Evolutionary conservation across 768 basidiomycete genomes (phyloP), one percentile per base, ranked within the genome.

Genomic region (Leccinellum albellum): DNA sequence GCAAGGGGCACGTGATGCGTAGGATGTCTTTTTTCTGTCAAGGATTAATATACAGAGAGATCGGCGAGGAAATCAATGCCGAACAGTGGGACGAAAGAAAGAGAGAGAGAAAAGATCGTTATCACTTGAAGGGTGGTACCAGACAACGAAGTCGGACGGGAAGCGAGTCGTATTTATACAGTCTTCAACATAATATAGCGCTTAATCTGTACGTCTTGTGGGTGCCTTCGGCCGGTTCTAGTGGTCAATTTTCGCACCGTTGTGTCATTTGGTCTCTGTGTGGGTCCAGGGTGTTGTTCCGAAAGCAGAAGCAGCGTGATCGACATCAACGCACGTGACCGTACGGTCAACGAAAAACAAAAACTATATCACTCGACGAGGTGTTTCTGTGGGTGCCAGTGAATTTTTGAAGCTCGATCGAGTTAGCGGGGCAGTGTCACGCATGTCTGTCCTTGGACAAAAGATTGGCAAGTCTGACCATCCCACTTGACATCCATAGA

Each of bases 401-500:
- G 40, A 51, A 45, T 32, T 57, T 56, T 56, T 26, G 20, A 15
- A 6, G 57, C 53, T 58, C 49, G 12, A 42, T 37, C 35, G 9
- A 23, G 37, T 9, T 32, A 42, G 53, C 47, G 40, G 9, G n/a
- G 26, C 32, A 45, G 13, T 5, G 46, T 49, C 31, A 46, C n/a
- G 50, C 42, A 70, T 69, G 68, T 54, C 68, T n/a, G 56, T 61
- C 17, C 64, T 64, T n/a, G 77, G 80, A 26, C 74, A 81, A 64
- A 81, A 80, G 68, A 79, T 82, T 48, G 81, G 81, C 76, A 57
- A 53, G 78, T 66, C 20, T 24, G 29, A 1, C 29, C 31, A 44
- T 29, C 28, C 10, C 12, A 13, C 56, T 42, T 23, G 21, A 23
- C 51, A 5, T 52, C 28, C 26, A 35, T 59, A 24, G 28, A 20